A percentile compares a stretch with the other conserved stretches of the same genome.
Conservation (phyloP, 1,284 basidiomycete genomes). For the Cutaneotrichosporon sp. region DNA sequence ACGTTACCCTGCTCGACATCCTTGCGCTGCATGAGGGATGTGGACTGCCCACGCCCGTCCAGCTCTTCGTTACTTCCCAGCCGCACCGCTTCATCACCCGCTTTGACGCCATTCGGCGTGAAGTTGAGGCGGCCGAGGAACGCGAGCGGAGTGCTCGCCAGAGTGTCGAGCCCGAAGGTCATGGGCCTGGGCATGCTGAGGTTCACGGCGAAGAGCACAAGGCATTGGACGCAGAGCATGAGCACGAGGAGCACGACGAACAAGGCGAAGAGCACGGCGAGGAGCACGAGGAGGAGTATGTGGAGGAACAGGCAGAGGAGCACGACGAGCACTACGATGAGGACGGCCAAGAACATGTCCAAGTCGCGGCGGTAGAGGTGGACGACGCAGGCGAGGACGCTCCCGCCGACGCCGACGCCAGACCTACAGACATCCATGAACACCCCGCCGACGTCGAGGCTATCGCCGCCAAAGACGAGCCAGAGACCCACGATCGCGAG, state of each 20-base stretch:
- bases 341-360: constrained; percentile 7
- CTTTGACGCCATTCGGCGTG: constrained; percentile 38
- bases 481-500: too few species aligned
- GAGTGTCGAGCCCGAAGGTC: not conserved
- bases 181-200: not conserved
- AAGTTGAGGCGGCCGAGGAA: constrained; percentile 57
- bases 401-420: too few species aligned
- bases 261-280: constrained; percentile 10
- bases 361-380: too few species aligned
- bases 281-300: not conserved
- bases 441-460: constrained; percentile 8
- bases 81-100: constrained; percentile 38
- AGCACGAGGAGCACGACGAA: constrained; percentile 5
- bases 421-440: not conserved
- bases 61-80: constrained; percentile 33
- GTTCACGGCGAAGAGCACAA: constrained; percentile 4
- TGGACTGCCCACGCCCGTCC: constrained; percentile 36
- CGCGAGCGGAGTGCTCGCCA: constrained; percentile 6
- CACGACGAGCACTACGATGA: constrained; percentile 7
- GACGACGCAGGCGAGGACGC: too few species aligned
- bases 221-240: constrained; percentile 8
- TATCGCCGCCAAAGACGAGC: not conserved
- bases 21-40: constrained; percentile 36
- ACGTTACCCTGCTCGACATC: constrained; percentile 38
- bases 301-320: not conserved